These are phyloP conservation scores for Parathielavia hyrcaniae DNA, from an alignment of 495 filamentous ascomycete species.

Conservation along the genomic window DNA sequence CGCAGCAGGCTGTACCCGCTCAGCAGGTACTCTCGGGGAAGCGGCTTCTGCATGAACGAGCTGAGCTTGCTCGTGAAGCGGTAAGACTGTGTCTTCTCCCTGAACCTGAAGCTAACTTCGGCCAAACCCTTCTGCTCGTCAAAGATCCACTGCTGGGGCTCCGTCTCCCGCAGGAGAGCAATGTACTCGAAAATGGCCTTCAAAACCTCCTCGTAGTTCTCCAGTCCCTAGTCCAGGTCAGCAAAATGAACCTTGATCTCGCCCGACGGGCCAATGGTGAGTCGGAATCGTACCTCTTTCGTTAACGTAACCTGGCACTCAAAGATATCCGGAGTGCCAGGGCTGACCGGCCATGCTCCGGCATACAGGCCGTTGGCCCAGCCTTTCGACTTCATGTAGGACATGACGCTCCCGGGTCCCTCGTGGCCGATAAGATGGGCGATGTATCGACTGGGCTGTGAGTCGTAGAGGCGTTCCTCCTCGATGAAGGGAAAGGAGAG, in stretches of 20 bases:
- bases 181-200: slow-evolving; percentile 94
- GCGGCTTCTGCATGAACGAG: slow-evolving; percentile 79
- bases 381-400: slow-evolving; percentile 90
- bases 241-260: neutral
- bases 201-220: slow-evolving; percentile 77
- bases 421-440: slow-evolving; percentile 95
- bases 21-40: slow-evolving; percentile 79
- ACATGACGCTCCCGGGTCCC: slow-evolving; percentile 91
- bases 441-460: slow-evolving; percentile 83
- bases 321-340: slow-evolving; percentile 75
- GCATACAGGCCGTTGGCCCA: slow-evolving; percentile 88
- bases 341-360: slow-evolving; percentile 68
- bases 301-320: slow-evolving; percentile 74
- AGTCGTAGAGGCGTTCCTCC: slow-evolving; percentile 74
- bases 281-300: slow-evolving; percentile 54
- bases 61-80: slow-evolving; percentile 79
- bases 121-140: slow-evolving; percentile 83
- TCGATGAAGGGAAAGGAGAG: slow-evolving; percentile 86
- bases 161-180: slow-evolving; percentile 70
- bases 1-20: slow-evolving; percentile 63
- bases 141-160: slow-evolving; percentile 87
- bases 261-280: neutral
- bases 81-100: slow-evolving; percentile 83
- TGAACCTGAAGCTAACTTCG: slow-evolving; percentile 91
- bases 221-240: slow-evolving; percentile 45